Percentiles rank a stretch among this genome's conserved stretches.
phyloP scores from a whole-genome alignment of 2,329 filamentous ascomycete species.

The Bipolaris zeicola region DNA sequence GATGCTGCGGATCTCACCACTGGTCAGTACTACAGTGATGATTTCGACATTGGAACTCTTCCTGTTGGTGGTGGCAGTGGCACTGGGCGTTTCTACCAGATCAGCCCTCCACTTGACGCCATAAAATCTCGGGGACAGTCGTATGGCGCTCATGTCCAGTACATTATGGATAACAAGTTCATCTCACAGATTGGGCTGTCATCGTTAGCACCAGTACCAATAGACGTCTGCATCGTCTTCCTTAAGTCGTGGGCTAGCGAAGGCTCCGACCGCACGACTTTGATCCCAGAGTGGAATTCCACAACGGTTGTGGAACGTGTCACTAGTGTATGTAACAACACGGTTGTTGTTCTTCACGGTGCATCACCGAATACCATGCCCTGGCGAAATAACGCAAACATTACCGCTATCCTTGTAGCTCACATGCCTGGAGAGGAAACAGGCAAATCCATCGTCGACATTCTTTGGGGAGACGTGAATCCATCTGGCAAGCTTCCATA shows the following conservation, averaged over 20 bases:
- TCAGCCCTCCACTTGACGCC: no score
- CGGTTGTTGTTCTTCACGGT: slow-evolving; percentile 80
- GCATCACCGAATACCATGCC: slow-evolving; percentile 77
- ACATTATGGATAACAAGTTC: no score
- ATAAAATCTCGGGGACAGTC: no score
- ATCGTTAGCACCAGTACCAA: no score
- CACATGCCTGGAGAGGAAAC: slow-evolving; percentile 84
- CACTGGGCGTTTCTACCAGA: no score
- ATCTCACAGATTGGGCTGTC: no score
- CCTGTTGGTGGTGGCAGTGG: no score
- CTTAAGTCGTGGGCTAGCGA: slow-evolving; percentile 65
- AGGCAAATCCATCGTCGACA: slow-evolving; percentile 75
- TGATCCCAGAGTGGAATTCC: slow-evolving; percentile 60
- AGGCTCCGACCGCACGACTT: slow-evolving; percentile 63
- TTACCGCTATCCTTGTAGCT: slow-evolving; percentile 73
- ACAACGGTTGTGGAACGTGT: slow-evolving; percentile 66
- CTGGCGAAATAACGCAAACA: slow-evolving; percentile 71
- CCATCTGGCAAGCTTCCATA: slow-evolving; percentile 78
- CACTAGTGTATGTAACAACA: slow-evolving; percentile 65
- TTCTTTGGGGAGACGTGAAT: slow-evolving; percentile 76
- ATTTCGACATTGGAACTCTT: no score
- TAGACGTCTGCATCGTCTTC: no score
- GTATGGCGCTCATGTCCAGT: no score
- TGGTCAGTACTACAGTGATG: no score
- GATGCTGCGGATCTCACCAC: no score